Base-by-base conservation (phyloP, 2,329 filamentous ascomycete species). In the Colletotrichum camelliae region DNA sequence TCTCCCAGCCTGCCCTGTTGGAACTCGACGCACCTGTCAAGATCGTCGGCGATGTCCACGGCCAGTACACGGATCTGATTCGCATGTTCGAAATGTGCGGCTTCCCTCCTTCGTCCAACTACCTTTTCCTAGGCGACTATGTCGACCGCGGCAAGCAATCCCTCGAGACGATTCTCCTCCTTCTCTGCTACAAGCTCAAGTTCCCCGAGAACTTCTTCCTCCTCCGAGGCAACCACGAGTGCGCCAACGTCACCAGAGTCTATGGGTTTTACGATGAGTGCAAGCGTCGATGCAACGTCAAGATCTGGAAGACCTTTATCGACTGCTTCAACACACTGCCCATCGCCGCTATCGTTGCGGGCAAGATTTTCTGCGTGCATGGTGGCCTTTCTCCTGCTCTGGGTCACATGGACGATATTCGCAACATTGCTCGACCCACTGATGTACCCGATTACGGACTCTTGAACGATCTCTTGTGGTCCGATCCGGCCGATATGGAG, bases 251-350 rank as follows among this genome's bases (percentile, higher is more conserved):
- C 69, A 98, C 96, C 16, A 92, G 96, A 75, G 95, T 98, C 43
- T 98, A 98, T 84, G 96, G 96, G 4, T 98, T 98, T 85, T 98
- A 98, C 87, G 96, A 98, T 81, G 96, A 98, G 84, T 98, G 96
- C 90, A 98, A 98, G 87, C 91, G 96, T 79, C 91, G 96, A 77
- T 98, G 95, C 88, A 98, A 98, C 83, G 95, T 98, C 84, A 98
- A 98, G 88, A 93, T 98, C 71, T 98, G 96, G 96, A 98, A 98
- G 88, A 97, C 95, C 0, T 98, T 98, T 82, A 93, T 98, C 68
- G 96, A 98, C 83, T 97, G 95, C 31, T 98, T 98, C 89, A 98
- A 98, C 84, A 96, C 94, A 57, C 90, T 98, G 60, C 96, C 96
- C 0, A 98, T 98, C 81, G 96, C 96, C 58, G 93, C 96, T n/a